These are phyloP conservation scores for Neonectria coccinea DNA, from an alignment of 2,329 filamentous ascomycete species.

Conservation along the genomic window DNA sequence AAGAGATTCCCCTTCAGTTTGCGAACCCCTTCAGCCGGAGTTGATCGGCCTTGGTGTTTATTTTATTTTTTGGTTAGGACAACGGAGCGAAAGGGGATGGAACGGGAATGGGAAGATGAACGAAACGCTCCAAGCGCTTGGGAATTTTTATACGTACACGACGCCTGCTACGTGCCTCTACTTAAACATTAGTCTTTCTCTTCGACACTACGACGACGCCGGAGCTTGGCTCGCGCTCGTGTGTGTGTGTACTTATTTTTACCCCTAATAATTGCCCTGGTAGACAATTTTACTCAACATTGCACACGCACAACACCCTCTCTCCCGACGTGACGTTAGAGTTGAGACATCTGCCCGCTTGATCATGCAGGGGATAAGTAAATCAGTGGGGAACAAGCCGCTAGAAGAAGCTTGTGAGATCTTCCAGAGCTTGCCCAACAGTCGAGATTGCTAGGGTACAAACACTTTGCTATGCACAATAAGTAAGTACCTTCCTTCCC, in stretches of 20 bases:
- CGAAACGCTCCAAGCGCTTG: conserved; percentile 41
- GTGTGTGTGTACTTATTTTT: conserved; percentile 36
- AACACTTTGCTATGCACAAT: too few relatives aligned
- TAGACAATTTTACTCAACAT: conserved; percentile 51
- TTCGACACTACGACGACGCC: conserved; percentile 40
- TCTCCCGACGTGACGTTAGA: conserved; percentile 5
- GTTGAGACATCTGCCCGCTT: neutral
- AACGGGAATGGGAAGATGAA: conserved; percentile 28
- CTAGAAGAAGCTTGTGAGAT: neutral
- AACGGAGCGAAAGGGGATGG: conserved; percentile 35
- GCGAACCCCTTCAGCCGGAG: conserved; percentile 37
- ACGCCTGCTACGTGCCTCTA: conserved; percentile 31
- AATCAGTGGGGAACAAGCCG: conserved; percentile 15
- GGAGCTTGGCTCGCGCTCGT: conserved; percentile 38
- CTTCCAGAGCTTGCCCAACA: too few relatives aligned
- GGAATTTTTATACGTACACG: conserved; percentile 37
- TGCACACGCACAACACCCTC: conserved; percentile 37
- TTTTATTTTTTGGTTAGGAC: conserved; percentile 14
- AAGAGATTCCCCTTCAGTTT: conserved; percentile 40
- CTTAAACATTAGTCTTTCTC: conserved; percentile 43
- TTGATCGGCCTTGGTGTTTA: conserved; percentile 47
- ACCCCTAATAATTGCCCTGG: conserved; percentile 48
- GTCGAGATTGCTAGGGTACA: too few relatives aligned
- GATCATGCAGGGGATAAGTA: conserved; percentile 2
- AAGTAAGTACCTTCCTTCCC: too few relatives aligned